Conservation (phyloP, 192 early-diverging fungal genomes). For the Geranomyces michiganensis region DNA sequence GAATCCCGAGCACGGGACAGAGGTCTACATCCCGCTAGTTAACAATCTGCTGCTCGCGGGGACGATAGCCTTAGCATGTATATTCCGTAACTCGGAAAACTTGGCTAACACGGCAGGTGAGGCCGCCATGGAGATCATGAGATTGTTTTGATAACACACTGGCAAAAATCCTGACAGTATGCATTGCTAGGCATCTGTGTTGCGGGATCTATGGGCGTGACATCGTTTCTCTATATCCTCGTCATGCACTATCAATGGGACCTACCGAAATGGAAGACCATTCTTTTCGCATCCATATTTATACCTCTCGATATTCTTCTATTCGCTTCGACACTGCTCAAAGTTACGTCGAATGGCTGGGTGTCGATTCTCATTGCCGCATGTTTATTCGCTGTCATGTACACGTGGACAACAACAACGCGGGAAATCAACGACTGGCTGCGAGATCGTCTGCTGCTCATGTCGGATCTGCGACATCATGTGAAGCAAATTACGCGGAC, state of each 20-base stretch:
- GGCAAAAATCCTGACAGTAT: too few species aligned
- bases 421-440: slow-evolving; percentile 37
- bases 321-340: slow-evolving; percentile 33
- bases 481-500: slow-evolving; percentile 43
- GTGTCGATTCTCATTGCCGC: slow-evolving; percentile 35
- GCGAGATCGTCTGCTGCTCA: slow-evolving; percentile 32
- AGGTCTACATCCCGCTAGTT: slow-evolving; percentile 56
- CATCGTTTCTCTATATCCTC: slow-evolving; percentile 41
- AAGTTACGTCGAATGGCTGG: slow-evolving; percentile 42
- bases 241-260: slow-evolving; percentile 44
- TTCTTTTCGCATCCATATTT: slow-evolving; percentile 33
- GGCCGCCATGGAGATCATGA: too few species aligned
- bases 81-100: slow-evolving; percentile 41
- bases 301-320: slow-evolving; percentile 37
- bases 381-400: slow-evolving; percentile 46
- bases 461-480: slow-evolving; percentile 39
- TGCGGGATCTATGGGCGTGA: slow-evolving; percentile 41
- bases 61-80: slow-evolving; percentile 40
- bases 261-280: slow-evolving; percentile 24
- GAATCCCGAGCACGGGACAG: slow-evolving; percentile 31
- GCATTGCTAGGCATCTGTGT: slow-evolving; percentile 41
- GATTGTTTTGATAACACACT: too few species aligned
- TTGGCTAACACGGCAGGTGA: slow-evolving; percentile 55
- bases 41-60: slow-evolving; percentile 52
- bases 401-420: slow-evolving; percentile 41